Base-by-base conservation (phyloP, 2,329 filamentous ascomycete species). In the Pyrenophora tritici-repentis region DNA sequence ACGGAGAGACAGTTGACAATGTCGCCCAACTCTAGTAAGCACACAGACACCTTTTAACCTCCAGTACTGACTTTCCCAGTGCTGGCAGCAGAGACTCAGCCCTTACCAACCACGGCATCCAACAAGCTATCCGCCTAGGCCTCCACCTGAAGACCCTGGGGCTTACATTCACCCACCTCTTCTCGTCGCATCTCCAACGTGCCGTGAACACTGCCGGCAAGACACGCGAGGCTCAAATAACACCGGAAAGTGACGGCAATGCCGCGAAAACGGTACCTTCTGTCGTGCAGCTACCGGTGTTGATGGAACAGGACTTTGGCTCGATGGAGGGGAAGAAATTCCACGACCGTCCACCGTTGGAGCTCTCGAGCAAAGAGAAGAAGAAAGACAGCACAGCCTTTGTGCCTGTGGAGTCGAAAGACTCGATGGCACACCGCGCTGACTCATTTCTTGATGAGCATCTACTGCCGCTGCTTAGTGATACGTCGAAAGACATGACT, bases 1-100 rank as follows among this genome's bases (percentile, higher is more conserved):
- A 96, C 79, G 91, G 87, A 67, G 91, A 96, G 77, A 93, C 90
- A 13, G 89, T 95, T 59, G 89, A 96, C 75, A 96, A 96, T 72
- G 87, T 94, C 51, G 88, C 87, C 34, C 83, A 86, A 47, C 75
- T 90, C 53, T 92, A 89, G 87, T 90, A 79, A 53, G 53, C 47
- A 59, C 55, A 58, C 42, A 57, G 38, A 37, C 17, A n/a, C 24
- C 20, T n/a, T 34, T 24, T 22, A 10, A 13, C 13, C 26, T 6
- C 42, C 33, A 3, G 36, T 35, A 47, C 68, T 74, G 56, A 76
- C 60, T 38, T 32, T 43, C 37, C 47, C 77, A 87, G 87, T 75
- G 91, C 91, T 62, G 91, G 91, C 53, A 83, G 85, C 43, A 88
- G 86, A 71, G 90, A 96, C 75, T 93, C 91, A 1, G 78, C 84